A percentile compares a stretch with the other conserved stretches of the same genome.
phyloP scores from a whole-genome alignment of 2,329 filamentous ascomycete genomes.

The Penicillium nordicum region DNA sequence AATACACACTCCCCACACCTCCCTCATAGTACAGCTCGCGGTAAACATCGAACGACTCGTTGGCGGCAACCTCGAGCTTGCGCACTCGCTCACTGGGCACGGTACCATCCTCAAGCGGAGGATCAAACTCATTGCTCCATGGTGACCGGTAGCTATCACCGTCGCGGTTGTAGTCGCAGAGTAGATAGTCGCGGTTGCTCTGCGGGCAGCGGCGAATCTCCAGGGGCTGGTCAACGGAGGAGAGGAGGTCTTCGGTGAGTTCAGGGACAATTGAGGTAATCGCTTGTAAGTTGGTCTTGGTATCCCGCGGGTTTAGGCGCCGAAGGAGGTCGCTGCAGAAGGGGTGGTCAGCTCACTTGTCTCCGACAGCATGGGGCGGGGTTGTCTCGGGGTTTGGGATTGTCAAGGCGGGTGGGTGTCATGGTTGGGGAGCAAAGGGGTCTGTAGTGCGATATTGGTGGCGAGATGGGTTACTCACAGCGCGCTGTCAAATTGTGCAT shows the following conservation, averaged over 20 bases:
- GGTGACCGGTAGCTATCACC: conserved; percentile 95
- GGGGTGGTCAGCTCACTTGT: conserved; percentile 27
- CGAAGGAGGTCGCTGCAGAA: conserved; percentile 84
- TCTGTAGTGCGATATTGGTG: not conserved
- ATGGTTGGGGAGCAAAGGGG: not conserved
- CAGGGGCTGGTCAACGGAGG: conserved; percentile 94
- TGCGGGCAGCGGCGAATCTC: conserved; percentile 80
- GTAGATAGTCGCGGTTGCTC: conserved; percentile 89
- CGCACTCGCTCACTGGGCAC: conserved; percentile 86
- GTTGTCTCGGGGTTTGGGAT: conserved; percentile 15
- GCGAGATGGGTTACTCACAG: conserved; percentile 39
- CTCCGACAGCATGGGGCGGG: conserved; percentile 21
- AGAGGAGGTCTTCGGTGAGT: conserved; percentile 94
- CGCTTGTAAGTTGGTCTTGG: conserved; percentile 77
- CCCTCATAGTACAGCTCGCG: conserved; percentile 90
- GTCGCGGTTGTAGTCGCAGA: conserved; percentile 99
- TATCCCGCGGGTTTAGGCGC: conserved; percentile 92
- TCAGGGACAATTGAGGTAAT: conserved; percentile 87
- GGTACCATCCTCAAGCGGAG: conserved; percentile 80
- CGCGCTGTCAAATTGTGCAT: conserved; percentile 51
- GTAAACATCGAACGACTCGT: conserved; percentile 96
- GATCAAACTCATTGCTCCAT: conserved; percentile 99
- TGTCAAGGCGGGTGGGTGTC: not conserved
- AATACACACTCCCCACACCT: conserved; percentile 91
- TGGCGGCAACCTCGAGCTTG: conserved; percentile 89